phyloP scores from a whole-genome alignment of 2,329 filamentous ascomycete species.

The Triangularia verruculosa region DNA sequence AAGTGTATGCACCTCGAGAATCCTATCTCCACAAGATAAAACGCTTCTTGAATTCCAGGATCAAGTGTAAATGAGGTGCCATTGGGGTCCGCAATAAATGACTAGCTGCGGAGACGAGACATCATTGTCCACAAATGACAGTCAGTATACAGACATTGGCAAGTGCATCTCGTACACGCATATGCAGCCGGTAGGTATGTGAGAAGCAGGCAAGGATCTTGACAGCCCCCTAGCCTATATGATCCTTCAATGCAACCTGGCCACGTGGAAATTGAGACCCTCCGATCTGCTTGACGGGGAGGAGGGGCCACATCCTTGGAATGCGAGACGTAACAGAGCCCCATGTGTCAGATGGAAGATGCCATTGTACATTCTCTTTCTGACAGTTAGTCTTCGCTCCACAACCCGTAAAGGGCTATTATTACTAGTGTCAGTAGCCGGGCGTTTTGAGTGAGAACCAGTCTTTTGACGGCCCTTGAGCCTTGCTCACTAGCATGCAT shows the following conservation, averaged over 20 bases:
- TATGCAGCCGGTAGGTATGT: not conserved
- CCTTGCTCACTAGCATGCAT: not conserved
- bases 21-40: not conserved
- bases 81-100: not conserved
- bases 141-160: not conserved
- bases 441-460: not conserved
- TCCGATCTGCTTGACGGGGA: not conserved
- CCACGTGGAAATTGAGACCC: constrained; percentile 6
- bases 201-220: not conserved
- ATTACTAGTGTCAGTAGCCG: not conserved
- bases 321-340: not conserved
- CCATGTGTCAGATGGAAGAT: not conserved
- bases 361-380: not conserved
- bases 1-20: not conserved
- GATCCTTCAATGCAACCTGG: not conserved
- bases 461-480: not conserved
- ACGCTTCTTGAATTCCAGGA: not conserved
- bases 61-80: not conserved
- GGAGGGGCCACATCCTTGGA: not conserved
- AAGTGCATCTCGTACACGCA: not conserved
- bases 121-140: not conserved
- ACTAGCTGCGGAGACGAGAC: not conserved
- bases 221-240: not conserved
- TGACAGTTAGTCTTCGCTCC: not conserved
- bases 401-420: not conserved